A percentile compares a stretch with the other conserved stretches of the same genome.
phyloP scores from a whole-genome alignment of 306 rosid genomes.

The Canavalia gladiata region DNA sequence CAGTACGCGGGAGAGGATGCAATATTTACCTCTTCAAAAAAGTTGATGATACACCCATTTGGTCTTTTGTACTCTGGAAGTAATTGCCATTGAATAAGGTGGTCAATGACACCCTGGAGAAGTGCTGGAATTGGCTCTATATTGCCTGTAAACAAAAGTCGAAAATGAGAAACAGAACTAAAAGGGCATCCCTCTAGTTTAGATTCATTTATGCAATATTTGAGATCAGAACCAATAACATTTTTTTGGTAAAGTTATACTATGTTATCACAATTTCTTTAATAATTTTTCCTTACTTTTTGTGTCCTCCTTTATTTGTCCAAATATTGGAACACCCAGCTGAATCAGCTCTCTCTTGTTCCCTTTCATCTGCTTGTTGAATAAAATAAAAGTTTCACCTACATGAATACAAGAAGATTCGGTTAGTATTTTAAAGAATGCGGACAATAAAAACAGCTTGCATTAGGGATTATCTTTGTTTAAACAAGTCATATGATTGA shows the following conservation, averaged over 20 bases:
- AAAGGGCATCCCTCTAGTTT: conserved; percentile 7
- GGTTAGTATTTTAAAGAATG: conserved; percentile 38
- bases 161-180: conserved; percentile 29
- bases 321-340: conserved; percentile 92
- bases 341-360: conserved; percentile 94
- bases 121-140: conserved; percentile 91
- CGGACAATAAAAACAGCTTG: conserved; percentile 21
- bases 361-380: conserved; percentile 92
- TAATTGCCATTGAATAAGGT: conserved; percentile 89
- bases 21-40: conserved; percentile 89
- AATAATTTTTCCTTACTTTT: conserved; percentile 55
- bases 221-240: conserved; percentile 15
- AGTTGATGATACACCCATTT: conserved; percentile 91
- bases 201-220: conserved; percentile 2
- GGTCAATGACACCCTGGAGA: conserved; percentile 84
- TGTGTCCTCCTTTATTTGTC: conserved; percentile 78
- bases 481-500: conserved; percentile 32
- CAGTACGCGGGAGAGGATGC: conserved; percentile 44
- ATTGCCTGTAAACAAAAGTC: conserved; percentile 59
- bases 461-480: conserved; percentile 11
- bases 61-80: conserved; percentile 98
- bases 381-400: conserved; percentile 92
- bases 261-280: conserved; percentile 36
- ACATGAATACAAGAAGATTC: conserved; percentile 35
- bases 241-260: conserved; percentile 30